phyloP scores from a whole-genome alignment of 306 rosid genomes.

The Abrus precatorius region DNA sequence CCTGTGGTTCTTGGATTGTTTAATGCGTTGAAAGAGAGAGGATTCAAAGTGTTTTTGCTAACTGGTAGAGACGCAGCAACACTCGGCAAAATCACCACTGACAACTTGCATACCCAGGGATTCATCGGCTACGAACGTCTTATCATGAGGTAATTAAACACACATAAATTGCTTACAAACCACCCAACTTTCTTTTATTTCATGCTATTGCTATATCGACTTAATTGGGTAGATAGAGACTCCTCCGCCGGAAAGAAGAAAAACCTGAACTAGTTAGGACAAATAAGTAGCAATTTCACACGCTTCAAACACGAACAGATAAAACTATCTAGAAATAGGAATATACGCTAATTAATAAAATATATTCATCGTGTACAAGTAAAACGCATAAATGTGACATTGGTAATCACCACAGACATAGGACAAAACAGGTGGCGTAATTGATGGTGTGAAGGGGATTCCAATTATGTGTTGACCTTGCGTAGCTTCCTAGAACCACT shows the following conservation, averaged over 20 bases:
- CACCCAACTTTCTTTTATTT: no score
- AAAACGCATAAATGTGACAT: background rate
- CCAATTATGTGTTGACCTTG: slow-evolving; percentile 30
- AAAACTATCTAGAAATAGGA: background rate
- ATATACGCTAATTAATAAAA: no score
- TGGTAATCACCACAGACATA: background rate
- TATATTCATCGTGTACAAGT: no score
- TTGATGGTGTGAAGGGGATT: slow-evolving; percentile 33
- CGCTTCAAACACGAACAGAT: background rate
- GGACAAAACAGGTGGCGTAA: slow-evolving; percentile 43
- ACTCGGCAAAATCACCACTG: slow-evolving; percentile 59
- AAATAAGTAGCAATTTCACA: background rate
- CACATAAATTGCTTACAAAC: no score
- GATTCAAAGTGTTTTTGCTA: slow-evolving; percentile 73
- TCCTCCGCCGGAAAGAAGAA: background rate
- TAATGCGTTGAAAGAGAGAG: slow-evolving; percentile 47
- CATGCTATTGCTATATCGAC: no score
- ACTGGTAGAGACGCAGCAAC: slow-evolving; percentile 77
- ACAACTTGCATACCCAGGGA: slow-evolving; percentile 72
- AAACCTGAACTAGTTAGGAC: background rate
- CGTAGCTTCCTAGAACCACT: slow-evolving; percentile 44
- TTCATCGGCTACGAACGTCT: slow-evolving; percentile 76
- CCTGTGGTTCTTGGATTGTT: slow-evolving; percentile 52
- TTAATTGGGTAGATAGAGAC: background rate
- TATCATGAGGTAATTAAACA: slow-evolving; percentile 67